These are phyloP conservation scores for Colletotrichum sp. DNA, from an alignment of 2,329 filamentous ascomycete species.

Conservation along the genomic window DNA sequence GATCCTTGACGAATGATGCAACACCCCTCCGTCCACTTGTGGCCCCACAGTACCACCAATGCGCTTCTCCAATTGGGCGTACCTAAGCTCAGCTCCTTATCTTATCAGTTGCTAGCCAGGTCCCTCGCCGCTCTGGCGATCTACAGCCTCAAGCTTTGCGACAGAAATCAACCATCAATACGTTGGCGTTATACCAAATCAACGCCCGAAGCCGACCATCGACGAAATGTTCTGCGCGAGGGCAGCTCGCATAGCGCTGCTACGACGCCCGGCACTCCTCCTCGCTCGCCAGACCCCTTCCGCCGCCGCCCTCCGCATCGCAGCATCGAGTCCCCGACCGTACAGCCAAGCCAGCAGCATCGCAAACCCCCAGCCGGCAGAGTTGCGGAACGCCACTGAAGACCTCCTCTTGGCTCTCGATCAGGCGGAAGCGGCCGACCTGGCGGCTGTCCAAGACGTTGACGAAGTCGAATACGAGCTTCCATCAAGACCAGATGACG, in stretches of 20 bases:
- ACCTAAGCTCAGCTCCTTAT: neutral
- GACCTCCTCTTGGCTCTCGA: neutral
- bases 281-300: neutral
- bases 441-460: neutral
- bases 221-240: neutral
- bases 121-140: neutral
- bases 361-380: neutral
- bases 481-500: neutral
- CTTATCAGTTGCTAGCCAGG: neutral
- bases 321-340: neutral
- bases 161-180: neutral
- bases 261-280: neutral
- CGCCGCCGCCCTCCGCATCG: neutral
- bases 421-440: neutral
- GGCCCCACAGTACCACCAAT: neutral
- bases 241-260: neutral
- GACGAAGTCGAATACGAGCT: neutral
- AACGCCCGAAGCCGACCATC: neutral
- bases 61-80: neutral
- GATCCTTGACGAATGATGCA: neutral
- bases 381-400: neutral
- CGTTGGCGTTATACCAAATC: neutral
- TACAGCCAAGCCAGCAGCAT: neutral
- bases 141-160: neutral
- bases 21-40: neutral